Evolutionary conservation across 345 rosid genomes (phyloP), one percentile per base, ranked within the genome.

Genomic region (Garcia nutans): DNA sequence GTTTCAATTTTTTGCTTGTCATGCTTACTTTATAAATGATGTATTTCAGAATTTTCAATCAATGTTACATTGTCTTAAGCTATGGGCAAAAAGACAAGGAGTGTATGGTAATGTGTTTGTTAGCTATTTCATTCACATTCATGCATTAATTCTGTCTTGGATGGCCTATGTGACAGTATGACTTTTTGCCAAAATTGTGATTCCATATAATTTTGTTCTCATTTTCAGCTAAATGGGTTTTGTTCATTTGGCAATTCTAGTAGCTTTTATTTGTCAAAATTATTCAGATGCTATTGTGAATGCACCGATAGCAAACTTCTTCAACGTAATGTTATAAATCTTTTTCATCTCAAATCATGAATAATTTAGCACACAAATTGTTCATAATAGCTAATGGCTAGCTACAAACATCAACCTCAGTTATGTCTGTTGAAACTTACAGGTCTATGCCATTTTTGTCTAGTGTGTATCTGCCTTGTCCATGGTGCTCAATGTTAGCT

Each of bases 51-150:
- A 77, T 67, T 88, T 90, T 69, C 91, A 77, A 63, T 78, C 91
- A n/a, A 63, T 85, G 83, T 78, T 86, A 60, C 83, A 86, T 56
- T 85, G 86, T 73, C 71, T 87, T 73, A 87, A 90, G 76, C 56
- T 90, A 66, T 87, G 91, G 91, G 89, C 89, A 58, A 88, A 83
- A 68, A 77, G 84, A 63, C 87, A 86, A 74, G 94, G 91, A 80
- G 87, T 88, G n/a, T 88, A 87, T 63, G 89, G 91, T 63, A 86
- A 84, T 76, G 92, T 87, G 64, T 16, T 71, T 41, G 19, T 42
- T 49, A 61, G 56, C 15, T 6, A 9, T 28, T 28, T 28, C 31
- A 49, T 50, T 69, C 42, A 59, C 15, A 31, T 52, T 55, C 66
- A 67, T 69, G 49, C 42, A 13, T 10, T 66, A 47, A 49, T 65